Base-by-base conservation (phyloP, 1,284 basidiomycete species). In the Anthracocystis setariae region DNA sequence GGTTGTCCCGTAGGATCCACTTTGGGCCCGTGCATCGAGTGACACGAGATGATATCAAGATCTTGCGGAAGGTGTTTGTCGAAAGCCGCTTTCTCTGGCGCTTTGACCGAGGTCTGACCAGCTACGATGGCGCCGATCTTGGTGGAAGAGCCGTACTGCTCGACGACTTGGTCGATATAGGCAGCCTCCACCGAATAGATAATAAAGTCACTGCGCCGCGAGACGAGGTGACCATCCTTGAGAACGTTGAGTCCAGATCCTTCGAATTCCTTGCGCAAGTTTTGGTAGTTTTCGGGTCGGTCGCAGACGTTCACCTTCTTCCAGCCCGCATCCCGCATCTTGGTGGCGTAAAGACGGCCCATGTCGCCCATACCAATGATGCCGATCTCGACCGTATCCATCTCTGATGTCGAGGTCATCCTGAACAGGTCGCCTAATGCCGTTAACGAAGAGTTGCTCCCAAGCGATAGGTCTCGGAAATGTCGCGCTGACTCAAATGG, bases 71-170 rank as follows among this genome's bases (percentile, higher is more conserved):
- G 88, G 79, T 93, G 87, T 53, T 88, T 88, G 72, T 98, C 94
- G 80, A 98, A 98, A 0, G 96, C 95, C 0, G 84, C 87, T 72
- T 88, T 89, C 82, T 98, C 95, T 0, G 96, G 96, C 0, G 93
- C 92, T 83, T 98, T 98, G 59, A 98, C 95, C 0, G 92, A 94
- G 0, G 95, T 98, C 84, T 98, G 95, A 0, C 93, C 95, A 0
- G 93, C 89, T 8, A 98, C 94, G 48, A 97, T 90, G 1, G 95
- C 92, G 20, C 92, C 89, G 18, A 94, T 84, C 84, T 97, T 98
- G 4, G 94, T 96, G 10, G 94, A 96, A 15, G 94, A 92, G 10
- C 95, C 96, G 78, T 91, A 98, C 79, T 92, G 87, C 23, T 87
- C 87, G 3, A 98, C 95, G 18, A 96, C 93, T 2, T 85, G 83